Evolutionary conservation across 495 filamentous ascomycete species (phyloP).

Genomic region (Aspergillus bertholletiae): DNA sequence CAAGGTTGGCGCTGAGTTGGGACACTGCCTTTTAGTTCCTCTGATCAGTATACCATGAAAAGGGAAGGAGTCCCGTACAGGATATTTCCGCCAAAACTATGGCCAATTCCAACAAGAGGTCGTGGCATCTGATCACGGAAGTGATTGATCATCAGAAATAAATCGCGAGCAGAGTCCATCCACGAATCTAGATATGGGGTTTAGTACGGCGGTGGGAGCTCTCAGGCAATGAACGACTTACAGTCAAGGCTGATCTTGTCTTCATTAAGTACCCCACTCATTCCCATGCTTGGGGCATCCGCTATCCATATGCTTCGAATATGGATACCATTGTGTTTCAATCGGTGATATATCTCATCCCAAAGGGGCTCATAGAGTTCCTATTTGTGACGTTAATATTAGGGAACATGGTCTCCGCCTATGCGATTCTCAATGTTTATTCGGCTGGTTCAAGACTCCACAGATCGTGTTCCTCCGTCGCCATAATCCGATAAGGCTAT

Average conservation of each 20-base stretch:
- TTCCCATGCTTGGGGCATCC: slow-evolving; percentile 2
- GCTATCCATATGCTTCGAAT: slow-evolving; percentile 12
- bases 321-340: background rate
- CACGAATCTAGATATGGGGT: background rate
- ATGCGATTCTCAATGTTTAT: background rate
- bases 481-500: background rate
- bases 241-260: slow-evolving; percentile 5
- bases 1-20: background rate
- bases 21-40: no score
- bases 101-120: slow-evolving; percentile 7
- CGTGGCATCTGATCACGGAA: slow-evolving; percentile 6
- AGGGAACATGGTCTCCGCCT: background rate
- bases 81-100: slow-evolving; percentile 7
- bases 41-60: background rate
- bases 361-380: slow-evolving; percentile 10
- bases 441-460: background rate
- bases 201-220: background rate
- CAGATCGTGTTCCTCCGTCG: background rate
- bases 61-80: background rate
- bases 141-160: slow-evolving; percentile 5
- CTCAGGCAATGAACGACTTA: background rate
- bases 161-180: slow-evolving; percentile 7
- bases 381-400: background rate
- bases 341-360: slow-evolving; percentile 1
- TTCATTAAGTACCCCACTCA: slow-evolving; percentile 2